Evolutionary conservation across 2,329 filamentous ascomycete species (phyloP).

Genomic region (Bipolaris gigantea): DNA sequence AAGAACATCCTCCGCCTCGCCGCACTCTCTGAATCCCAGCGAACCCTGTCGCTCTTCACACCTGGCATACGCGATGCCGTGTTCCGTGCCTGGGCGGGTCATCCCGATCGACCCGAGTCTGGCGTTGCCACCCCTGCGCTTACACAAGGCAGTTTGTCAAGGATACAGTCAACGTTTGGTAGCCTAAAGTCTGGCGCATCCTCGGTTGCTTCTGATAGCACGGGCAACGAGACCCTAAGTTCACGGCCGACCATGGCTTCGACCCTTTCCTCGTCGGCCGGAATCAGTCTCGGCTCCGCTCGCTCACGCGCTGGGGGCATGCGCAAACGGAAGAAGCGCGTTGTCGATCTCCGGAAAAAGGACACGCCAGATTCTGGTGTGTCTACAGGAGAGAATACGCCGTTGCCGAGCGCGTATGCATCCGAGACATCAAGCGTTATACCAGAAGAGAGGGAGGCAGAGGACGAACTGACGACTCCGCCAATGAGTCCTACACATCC

Average conservation of each 20-base stretch:
- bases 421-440: slow-evolving; percentile 57
- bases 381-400: slow-evolving; percentile 56
- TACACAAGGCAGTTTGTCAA: slow-evolving; percentile 49
- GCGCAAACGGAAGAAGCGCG: slow-evolving; percentile 79
- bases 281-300: slow-evolving; percentile 65
- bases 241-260: slow-evolving; percentile 69
- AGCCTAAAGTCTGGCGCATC: slow-evolving; percentile 52
- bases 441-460: slow-evolving; percentile 37
- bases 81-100: slow-evolving; percentile 88
- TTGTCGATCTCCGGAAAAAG: slow-evolving; percentile 76
- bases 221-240: slow-evolving; percentile 52
- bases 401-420: slow-evolving; percentile 57
- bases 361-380: slow-evolving; percentile 52
- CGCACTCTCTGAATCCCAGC: slow-evolving; percentile 81
- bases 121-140: slow-evolving; percentile 47
- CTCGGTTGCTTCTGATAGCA: slow-evolving; percentile 48
- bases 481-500: slow-evolving; percentile 34
- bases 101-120: slow-evolving; percentile 68
- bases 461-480: slow-evolving; percentile 39
- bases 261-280: slow-evolving; percentile 59
- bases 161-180: slow-evolving; percentile 50
- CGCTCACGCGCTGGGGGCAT: slow-evolving; percentile 63
- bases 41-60: slow-evolving; percentile 88
- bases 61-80: slow-evolving; percentile 87
- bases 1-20: slow-evolving; percentile 87